A percentile compares a stretch with the other conserved stretches of the same genome.
Evolutionary conservation across 495 filamentous ascomycete genomes (phyloP).

Genomic region (Talaromyces liani): DNA sequence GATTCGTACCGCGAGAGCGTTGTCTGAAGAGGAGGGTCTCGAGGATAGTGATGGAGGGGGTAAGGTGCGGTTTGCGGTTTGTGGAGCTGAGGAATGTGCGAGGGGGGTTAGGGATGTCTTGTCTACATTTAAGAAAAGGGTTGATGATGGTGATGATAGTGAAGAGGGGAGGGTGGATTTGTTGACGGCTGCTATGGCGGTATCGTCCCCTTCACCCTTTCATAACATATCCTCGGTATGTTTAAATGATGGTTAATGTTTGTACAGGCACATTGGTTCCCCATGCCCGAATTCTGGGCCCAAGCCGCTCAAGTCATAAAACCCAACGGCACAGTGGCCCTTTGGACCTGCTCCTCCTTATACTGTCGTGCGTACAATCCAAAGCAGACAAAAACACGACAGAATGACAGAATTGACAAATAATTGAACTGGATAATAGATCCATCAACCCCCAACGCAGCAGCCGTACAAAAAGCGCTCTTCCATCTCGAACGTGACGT

Average conservation of each 20-base stretch:
- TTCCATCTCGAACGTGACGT: slow-evolving; percentile 21
- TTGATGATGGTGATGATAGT: slow-evolving; percentile 11
- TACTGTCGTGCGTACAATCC: slow-evolving; percentile 19
- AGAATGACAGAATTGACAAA: no score
- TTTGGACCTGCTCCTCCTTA: slow-evolving; percentile 31
- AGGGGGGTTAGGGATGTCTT: slow-evolving; percentile 11
- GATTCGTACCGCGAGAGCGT: slow-evolving; percentile 33
- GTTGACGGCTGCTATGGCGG: slow-evolving; percentile 39
- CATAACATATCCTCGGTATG: no score
- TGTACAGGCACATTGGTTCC: slow-evolving; percentile 54
- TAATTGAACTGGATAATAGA: no score
- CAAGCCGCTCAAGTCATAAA: slow-evolving; percentile 38
- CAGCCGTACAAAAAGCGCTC: slow-evolving; percentile 21
- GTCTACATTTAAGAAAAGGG: neutral
- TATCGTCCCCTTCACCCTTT: slow-evolving; percentile 12
- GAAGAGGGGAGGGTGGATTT: slow-evolving; percentile 34
- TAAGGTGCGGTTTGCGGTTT: slow-evolving; percentile 30
- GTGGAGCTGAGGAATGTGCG: slow-evolving; percentile 27
- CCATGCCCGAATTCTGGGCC: slow-evolving; percentile 44
- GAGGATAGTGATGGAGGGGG: slow-evolving; percentile 14
- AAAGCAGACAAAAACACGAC: neutral
- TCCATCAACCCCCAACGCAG: slow-evolving; percentile 23
- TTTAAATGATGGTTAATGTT: no score
- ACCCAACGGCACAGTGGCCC: slow-evolving; percentile 44
- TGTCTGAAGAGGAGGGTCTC: slow-evolving; percentile 6